Conservation (phyloP, 306 rosid genomes). For the Lathyrus sativus region DNA sequence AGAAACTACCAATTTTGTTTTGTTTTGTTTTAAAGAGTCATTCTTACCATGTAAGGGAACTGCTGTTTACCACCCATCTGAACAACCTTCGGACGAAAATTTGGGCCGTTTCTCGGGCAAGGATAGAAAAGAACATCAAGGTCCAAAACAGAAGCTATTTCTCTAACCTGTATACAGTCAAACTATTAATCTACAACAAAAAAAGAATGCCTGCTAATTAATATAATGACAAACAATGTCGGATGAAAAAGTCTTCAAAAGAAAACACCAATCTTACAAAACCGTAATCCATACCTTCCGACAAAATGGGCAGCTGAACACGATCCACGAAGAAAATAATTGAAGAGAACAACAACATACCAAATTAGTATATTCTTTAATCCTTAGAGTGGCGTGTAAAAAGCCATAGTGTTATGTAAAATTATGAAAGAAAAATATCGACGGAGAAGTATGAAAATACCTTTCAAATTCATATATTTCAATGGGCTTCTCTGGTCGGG, state of each 20-base stretch:
- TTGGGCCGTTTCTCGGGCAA: slow-evolving; percentile 89
- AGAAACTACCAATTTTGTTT: slow-evolving; percentile 2
- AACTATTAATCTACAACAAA: slow-evolving; percentile 40
- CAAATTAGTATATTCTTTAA: slow-evolving; percentile 47
- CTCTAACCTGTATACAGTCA: slow-evolving; percentile 72
- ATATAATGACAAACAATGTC: background rate
- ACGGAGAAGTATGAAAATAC: slow-evolving; percentile 46
- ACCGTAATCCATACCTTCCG: slow-evolving; percentile 70
- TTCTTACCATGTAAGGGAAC: slow-evolving; percentile 92
- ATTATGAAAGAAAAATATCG: slow-evolving; percentile 6
- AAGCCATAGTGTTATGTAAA: slow-evolving; percentile 5
- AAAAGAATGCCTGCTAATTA: slow-evolving; percentile 12
- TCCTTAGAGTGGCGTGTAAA: slow-evolving; percentile 14
- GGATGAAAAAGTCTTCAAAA: background rate
- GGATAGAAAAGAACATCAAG: slow-evolving; percentile 93
- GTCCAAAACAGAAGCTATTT: slow-evolving; percentile 88
- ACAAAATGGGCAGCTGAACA: slow-evolving; percentile 88
- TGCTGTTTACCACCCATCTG: slow-evolving; percentile 91
- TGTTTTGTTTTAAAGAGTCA: slow-evolving; percentile 27
- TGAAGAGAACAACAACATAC: slow-evolving; percentile 31
- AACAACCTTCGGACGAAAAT: slow-evolving; percentile 81
- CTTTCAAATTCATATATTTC: slow-evolving; percentile 96
- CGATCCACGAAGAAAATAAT: slow-evolving; percentile 43
- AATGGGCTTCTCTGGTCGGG: slow-evolving; percentile 88
- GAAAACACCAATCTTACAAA: slow-evolving; percentile 19